Percentiles rank a stretch among this genome's conserved stretches.
phyloP scores from a whole-genome alignment of 306 rosid genomes.

The Corylus americana region DNA sequence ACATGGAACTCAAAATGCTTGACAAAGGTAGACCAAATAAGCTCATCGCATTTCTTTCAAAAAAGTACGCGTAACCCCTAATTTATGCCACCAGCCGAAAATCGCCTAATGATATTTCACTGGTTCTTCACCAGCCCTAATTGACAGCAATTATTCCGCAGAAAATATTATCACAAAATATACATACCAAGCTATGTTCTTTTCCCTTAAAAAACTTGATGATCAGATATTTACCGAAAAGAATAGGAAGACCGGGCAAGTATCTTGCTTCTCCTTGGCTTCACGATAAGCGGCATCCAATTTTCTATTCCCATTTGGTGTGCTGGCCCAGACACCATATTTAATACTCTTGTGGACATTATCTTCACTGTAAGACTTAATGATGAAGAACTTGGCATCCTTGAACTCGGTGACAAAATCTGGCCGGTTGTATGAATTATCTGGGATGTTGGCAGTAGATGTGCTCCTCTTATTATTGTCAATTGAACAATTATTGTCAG shows the following conservation, averaged over 20 bases:
- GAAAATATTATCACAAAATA: background rate
- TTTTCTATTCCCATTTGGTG: slow-evolving; percentile 86
- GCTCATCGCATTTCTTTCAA: background rate
- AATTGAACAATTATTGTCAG: slow-evolving; percentile 52
- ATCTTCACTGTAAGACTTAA: slow-evolving; percentile 88
- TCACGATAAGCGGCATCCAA: slow-evolving; percentile 75
- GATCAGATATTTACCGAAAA: slow-evolving; percentile 61
- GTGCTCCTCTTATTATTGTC: slow-evolving; percentile 44
- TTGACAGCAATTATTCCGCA: background rate
- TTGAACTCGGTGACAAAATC: slow-evolving; percentile 69
- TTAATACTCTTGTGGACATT: slow-evolving; percentile 91
- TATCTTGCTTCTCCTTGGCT: slow-evolving; percentile 67
- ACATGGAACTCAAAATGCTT: background rate
- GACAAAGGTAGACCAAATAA: background rate
- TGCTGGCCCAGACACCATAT: slow-evolving; percentile 90
- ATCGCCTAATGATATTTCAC: background rate
- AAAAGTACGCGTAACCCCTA: background rate
- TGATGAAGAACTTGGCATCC: slow-evolving; percentile 75
- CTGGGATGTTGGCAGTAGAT: slow-evolving; percentile 45
- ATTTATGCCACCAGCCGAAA: background rate
- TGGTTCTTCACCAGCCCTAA: background rate
- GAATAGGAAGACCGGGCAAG: slow-evolving; percentile 68
- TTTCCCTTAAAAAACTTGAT: slow-evolving; percentile 10
- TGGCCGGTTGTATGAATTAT: slow-evolving; percentile 51
- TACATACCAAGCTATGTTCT: background rate